Conservation (phyloP, 1,139 yeast species). For the Saccharomyces hybrid region DNA sequence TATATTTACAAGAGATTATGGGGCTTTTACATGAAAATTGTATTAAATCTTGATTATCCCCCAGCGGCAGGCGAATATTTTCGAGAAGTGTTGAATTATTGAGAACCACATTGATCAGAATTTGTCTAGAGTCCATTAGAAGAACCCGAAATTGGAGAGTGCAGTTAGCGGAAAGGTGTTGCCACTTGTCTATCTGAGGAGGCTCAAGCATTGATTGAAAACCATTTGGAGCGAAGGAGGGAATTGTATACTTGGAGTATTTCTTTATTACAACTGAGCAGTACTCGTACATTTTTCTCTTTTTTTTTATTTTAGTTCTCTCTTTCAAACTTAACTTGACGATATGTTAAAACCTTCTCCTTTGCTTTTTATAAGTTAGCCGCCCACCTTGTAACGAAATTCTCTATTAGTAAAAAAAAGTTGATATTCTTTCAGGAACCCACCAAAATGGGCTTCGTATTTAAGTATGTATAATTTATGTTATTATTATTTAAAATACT, state of each 20-base stretch:
- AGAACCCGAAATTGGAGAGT: not conserved
- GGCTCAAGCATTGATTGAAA: conserved; percentile 12
- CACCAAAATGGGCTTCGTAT: not conserved
- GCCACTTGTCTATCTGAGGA: conserved; percentile 17
- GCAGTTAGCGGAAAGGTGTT: conserved; percentile 10
- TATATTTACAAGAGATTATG: conserved; percentile 3
- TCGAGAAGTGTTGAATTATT: conserved; percentile 1
- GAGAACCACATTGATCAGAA: not conserved
- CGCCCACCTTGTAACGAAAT: not conserved
- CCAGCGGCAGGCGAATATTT: conserved; percentile 2
- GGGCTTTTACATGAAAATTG: conserved; percentile 2
- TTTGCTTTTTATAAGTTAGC: not conserved
- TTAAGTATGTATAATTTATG: not conserved
- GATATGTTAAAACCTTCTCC: not conserved
- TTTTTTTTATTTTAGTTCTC: not conserved
- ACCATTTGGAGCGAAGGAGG: conserved; percentile 19
- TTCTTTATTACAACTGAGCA: conserved; percentile 6
- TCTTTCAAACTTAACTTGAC: not conserved
- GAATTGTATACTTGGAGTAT: conserved; percentile 15
- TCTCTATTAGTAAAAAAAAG: not conserved
- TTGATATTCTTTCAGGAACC: not conserved
- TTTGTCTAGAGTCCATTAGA: not conserved
- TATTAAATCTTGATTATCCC: not conserved
- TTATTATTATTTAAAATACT: too few species aligned
- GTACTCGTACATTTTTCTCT: conserved; percentile 3